phyloP scores from a whole-genome alignment of 345 rosid genomes.

The Durio zibethinus region DNA sequence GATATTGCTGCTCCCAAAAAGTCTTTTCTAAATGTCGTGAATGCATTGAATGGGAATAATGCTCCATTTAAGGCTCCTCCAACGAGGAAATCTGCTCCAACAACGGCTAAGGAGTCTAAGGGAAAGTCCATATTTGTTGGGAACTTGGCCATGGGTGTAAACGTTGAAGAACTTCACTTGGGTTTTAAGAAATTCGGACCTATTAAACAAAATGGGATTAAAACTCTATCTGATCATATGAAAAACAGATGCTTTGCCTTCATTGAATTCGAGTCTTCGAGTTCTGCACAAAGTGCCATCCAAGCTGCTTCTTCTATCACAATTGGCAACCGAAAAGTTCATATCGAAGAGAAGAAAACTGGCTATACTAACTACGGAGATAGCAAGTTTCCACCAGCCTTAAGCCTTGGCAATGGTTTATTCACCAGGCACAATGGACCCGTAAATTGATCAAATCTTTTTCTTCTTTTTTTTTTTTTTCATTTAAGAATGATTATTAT shows the following conservation, averaged over 20 bases:
- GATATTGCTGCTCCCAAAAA: background rate
- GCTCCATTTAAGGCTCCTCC: background rate
- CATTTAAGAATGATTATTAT: too few species aligned
- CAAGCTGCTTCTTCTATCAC: background rate
- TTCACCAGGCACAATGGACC: too few species aligned
- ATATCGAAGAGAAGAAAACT: background rate
- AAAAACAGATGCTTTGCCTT: background rate
- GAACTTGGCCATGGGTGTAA: background rate
- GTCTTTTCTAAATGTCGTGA: background rate
- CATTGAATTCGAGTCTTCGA: background rate
- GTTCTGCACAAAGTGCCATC: background rate
- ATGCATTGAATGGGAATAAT: background rate
- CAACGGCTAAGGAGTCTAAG: background rate
- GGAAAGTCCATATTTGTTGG: background rate
- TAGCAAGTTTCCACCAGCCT: background rate
- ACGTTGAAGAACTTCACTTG: background rate
- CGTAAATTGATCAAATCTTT: too few species aligned
- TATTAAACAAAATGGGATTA: background rate
- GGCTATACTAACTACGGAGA: too few species aligned
- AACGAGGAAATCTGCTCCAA: background rate
- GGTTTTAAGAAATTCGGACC: background rate
- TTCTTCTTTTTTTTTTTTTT: too few species aligned
- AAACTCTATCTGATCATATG: background rate
- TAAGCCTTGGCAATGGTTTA: background rate
- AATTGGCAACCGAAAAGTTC: background rate